Percentiles rank a stretch among this genome's conserved stretches.
These are phyloP conservation scores for Crithidia brevicula DNA, from an alignment of 208 protist species.

Conservation along the genomic window DNA sequence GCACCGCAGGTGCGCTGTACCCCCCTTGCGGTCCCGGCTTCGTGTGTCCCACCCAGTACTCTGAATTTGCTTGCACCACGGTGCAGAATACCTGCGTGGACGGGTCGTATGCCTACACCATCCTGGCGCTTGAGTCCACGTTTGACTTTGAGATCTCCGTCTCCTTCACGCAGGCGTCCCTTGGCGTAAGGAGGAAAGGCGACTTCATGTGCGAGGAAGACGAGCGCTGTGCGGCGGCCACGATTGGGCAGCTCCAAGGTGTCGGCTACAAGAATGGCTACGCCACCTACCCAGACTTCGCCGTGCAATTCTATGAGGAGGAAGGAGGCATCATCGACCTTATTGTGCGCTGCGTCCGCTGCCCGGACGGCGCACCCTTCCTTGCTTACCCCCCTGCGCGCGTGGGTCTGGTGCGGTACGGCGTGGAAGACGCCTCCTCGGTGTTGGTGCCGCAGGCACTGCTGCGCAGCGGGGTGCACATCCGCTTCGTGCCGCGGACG, in stretches of 20 bases:
- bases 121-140: slow-evolving; percentile 28
- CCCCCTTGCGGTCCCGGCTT: slow-evolving; percentile 3
- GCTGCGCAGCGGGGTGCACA: slow-evolving; percentile 21
- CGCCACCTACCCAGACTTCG: not conserved
- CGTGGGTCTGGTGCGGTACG: slow-evolving; percentile 40
- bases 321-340: slow-evolving; percentile 2
- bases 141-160: not conserved
- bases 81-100: slow-evolving; percentile 27
- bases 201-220: not conserved
- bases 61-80: not conserved
- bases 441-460: slow-evolving; percentile 23
- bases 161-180: not conserved
- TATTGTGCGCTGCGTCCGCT: not conserved
- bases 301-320: slow-evolving; percentile 15
- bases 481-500: slow-evolving; percentile 16
- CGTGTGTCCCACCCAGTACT: not conserved
- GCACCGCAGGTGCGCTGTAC: not conserved
- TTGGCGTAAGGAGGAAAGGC: not conserved
- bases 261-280: not conserved
- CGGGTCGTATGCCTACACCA: slow-evolving; percentile 32
- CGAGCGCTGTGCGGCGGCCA: not conserved
- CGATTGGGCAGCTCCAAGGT: not conserved
- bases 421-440: slow-evolving; percentile 36
- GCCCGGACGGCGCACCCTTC: not conserved
- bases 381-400: slow-evolving; percentile 34